Conservation (phyloP, 2,329 filamentous ascomycete genomes). For the Pezicula rhizophila region DNA sequence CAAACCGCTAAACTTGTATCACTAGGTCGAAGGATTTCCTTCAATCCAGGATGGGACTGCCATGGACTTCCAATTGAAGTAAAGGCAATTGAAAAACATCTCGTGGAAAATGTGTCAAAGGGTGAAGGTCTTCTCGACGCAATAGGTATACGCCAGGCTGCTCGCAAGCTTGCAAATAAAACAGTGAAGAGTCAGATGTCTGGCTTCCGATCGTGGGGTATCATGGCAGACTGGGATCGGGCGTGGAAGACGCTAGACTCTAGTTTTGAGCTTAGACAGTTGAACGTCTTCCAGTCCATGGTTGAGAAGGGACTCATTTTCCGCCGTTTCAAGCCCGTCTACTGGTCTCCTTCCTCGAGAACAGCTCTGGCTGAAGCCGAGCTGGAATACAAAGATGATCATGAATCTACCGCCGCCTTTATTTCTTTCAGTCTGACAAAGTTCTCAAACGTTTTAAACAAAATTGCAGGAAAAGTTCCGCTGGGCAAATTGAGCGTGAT, state of each 20-base stretch:
- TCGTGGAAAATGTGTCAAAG: constrained; percentile 13
- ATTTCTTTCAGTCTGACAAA: constrained; percentile 66
- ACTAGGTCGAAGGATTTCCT: constrained; percentile 61
- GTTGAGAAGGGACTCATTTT: constrained; percentile 69
- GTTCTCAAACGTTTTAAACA: constrained; percentile 37
- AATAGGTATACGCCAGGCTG: constrained; percentile 56
- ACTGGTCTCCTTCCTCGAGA: constrained; percentile 75
- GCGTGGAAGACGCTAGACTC: constrained; percentile 76
- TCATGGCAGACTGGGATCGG: constrained; percentile 76
- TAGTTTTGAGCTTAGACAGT: constrained; percentile 67
- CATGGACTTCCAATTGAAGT: constrained; percentile 96
- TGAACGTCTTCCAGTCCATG: constrained; percentile 71
- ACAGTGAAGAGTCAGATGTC: constrained; percentile 69
- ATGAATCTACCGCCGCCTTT: constrained; percentile 68
- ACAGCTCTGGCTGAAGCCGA: constrained; percentile 81
- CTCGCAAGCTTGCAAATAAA: constrained; percentile 58
- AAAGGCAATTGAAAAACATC: constrained; percentile 61
- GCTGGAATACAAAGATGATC: constrained; percentile 74
- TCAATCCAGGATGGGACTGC: constrained; percentile 94
- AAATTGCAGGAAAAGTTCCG: constrained; percentile 28
- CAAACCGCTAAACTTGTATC: constrained; percentile 2
- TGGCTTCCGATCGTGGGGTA: constrained; percentile 64
- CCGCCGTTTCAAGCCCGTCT: constrained; percentile 73
- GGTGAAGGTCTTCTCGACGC: constrained; percentile 37
- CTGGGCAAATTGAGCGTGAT: constrained; percentile 60